A percentile compares a stretch with the other conserved stretches of the same genome.
These are phyloP conservation scores for Chrysophaeum taylorii DNA, from an alignment of 352 stramenopile species.

Conservation along the genomic window DNA sequence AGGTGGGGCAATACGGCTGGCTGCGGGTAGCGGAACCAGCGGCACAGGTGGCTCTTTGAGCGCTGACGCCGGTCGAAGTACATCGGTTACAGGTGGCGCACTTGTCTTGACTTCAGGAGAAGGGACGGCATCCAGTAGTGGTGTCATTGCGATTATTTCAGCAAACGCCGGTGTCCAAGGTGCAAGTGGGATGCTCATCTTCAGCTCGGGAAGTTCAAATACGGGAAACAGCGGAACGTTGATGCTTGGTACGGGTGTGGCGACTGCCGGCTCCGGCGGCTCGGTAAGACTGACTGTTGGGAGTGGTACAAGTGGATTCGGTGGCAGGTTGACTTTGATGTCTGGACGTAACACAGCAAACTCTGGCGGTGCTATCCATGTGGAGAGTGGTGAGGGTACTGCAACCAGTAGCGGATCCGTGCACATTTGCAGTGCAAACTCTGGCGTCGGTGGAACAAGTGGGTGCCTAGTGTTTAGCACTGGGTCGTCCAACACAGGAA, in stretches of 20 bases:
- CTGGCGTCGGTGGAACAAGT: background rate
- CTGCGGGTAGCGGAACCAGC: background rate
- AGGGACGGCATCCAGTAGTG: conserved; percentile 21
- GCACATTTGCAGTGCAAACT: background rate
- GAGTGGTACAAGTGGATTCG: conserved; percentile 25
- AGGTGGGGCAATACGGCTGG: background rate
- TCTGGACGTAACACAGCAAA: background rate
- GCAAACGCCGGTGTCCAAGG: conserved; percentile 22
- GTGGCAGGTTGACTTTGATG: conserved; percentile 17
- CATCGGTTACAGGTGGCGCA: background rate
- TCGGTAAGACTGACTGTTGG: conserved; percentile 25
- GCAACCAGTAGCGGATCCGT: background rate
- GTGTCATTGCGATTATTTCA: conserved; percentile 30
- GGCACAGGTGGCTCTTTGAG: background rate
- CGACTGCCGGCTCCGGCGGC: conserved; percentile 21
- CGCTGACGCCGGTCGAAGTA: conserved; percentile 10
- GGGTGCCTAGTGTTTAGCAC: conserved; percentile 21
- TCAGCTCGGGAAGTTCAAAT: conserved; percentile 27
- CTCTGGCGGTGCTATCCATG: background rate
- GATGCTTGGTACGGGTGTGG: background rate
- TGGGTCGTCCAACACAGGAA: conserved; percentile 19
- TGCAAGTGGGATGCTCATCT: conserved; percentile 24
- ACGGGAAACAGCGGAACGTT: conserved; percentile 21
- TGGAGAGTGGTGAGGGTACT: background rate
- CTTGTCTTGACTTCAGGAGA: background rate